Evolutionary conservation across 371 early-diverging fungal species (phyloP).

Genomic region (Lichtheimia hyalospora): DNA sequence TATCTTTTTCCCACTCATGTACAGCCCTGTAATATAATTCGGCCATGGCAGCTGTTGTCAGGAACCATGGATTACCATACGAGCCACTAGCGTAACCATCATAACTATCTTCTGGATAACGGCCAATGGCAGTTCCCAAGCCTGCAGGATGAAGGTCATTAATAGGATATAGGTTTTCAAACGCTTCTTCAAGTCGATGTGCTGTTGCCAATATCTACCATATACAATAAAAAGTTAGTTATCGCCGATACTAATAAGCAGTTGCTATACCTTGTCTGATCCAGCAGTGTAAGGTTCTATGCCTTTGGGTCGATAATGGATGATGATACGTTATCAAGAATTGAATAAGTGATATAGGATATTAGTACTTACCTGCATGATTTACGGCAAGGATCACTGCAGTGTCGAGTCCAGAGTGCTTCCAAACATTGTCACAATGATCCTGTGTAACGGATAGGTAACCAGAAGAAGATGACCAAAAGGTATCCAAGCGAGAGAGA

Average conservation of each 20-base stretch:
- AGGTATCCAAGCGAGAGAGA: conserved; percentile 32
- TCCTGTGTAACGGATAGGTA: conserved; percentile 44
- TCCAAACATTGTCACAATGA: conserved; percentile 29
- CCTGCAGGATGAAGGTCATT: conserved; percentile 32
- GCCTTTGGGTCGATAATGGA: conserved; percentile 8
- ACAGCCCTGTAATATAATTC: conserved; percentile 66
- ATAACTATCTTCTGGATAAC: conserved; percentile 77
- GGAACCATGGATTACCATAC: conserved; percentile 75
- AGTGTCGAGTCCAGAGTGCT: conserved; percentile 56
- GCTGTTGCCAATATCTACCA: conserved; percentile 56
- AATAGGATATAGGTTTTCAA: conserved; percentile 52
- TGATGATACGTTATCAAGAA: neutral
- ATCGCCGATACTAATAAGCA: neutral
- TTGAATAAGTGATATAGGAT: neutral
- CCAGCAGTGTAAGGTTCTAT: conserved; percentile 38
- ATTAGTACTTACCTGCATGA: conserved; percentile 23
- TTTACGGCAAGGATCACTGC: conserved; percentile 64
- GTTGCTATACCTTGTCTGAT: conserved; percentile 33
- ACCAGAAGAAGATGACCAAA: conserved; percentile 36
- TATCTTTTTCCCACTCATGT: conserved; percentile 20
- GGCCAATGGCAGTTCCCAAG: conserved; percentile 59
- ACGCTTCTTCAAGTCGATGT: conserved; percentile 34
- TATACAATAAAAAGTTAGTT: neutral
- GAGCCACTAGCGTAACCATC: conserved; percentile 55
- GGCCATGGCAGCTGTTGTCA: conserved; percentile 62